Percentiles rank a stretch among this genome's conserved stretches.
Evolutionary conservation across 1,139 yeast genomes (phyloP).

Genomic region (Pichia sp.): DNA sequence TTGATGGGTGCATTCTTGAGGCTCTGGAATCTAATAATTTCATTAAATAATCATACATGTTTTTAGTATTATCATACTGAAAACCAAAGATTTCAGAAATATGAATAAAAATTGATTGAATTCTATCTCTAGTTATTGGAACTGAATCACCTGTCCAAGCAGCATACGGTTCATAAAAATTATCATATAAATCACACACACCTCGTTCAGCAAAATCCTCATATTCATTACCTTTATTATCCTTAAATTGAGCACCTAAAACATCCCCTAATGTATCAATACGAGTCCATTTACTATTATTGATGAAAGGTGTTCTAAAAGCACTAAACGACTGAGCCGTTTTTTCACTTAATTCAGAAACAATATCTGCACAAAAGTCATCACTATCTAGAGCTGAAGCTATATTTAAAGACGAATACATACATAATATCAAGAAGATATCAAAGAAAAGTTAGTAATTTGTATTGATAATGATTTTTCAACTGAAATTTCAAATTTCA

Average conservation of each 20-base stretch:
- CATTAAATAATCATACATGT: conserved; percentile 61
- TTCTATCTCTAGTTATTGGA: conserved; percentile 43
- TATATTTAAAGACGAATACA: background rate
- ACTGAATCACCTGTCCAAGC: conserved; percentile 42
- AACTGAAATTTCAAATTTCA: background rate
- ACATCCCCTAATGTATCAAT: conserved; percentile 31
- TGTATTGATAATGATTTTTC: background rate
- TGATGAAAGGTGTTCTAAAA: conserved; percentile 42
- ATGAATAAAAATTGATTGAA: conserved; percentile 49
- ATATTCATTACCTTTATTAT: conserved; percentile 27
- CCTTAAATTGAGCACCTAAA: conserved; percentile 24
- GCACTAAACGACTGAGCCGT: conserved; percentile 44
- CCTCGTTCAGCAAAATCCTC: conserved; percentile 39
- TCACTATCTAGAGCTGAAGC: background rate
- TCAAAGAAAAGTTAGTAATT: conserved; percentile 2
- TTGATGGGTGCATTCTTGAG: conserved; percentile 50
- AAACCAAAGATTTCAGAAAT: conserved; percentile 59
- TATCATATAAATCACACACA: conserved; percentile 35
- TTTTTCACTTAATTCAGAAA: conserved; percentile 34
- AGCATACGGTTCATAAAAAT: conserved; percentile 48
- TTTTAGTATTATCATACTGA: conserved; percentile 54
- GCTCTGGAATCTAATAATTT: conserved; percentile 62
- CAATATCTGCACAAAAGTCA: background rate
- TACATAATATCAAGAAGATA: background rate
- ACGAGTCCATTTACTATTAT: conserved; percentile 42